Base-by-base conservation (phyloP, 495 filamentous ascomycete species). In the Penicillium cosmopolitanum region DNA sequence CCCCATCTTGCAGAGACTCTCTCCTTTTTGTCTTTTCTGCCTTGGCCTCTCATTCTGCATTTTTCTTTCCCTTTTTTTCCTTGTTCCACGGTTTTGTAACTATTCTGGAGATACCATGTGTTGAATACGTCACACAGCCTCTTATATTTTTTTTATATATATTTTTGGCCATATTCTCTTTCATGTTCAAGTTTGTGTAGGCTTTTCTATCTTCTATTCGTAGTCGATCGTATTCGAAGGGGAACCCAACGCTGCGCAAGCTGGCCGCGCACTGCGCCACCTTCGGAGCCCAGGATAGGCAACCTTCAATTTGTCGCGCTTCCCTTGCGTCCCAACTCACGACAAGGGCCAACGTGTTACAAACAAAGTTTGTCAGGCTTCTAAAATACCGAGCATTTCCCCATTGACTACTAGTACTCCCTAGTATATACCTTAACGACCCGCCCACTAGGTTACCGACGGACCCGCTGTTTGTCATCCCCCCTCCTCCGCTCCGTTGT, bases 91-190 rank as follows among this genome's bases (percentile, higher is more conserved):
- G 46, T 46, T 51, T 31, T 67, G 60, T 69, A 70, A 56, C 57
- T 61, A 70, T 57, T 60, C 40, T 59, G 60, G 61, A 76, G 73
- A 74, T 74, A 74, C 71, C 67, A 76, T 68, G 52, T 65, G 63
- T 61, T 58, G 66, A 70, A 66, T 65, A 67, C 47, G 48, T 53
- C 56, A 31, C 46, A 48, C 46, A 48, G 46, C 18, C 46, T 48
- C 15, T 48, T 34, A 46, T 25, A 50, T 44, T 46, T 31, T 47
- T 62, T 53, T 51, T n/a, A n/a, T n/a, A n/a, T n/a, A n/a, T n/a
- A n/a, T 54, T 31, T 56, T 40, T 55, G 4, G 9, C 12, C 15
- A 38, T 38, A 13, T 38, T n/a, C n/a, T n/a, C 15, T 38, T 13
- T 38, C 15, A 4, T 38, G 12, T n/a, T 44, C n/a, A n/a, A n/a